Evolutionary conservation across 768 basidiomycete genomes (phyloP).

Genomic region (Phlegmacium glaucopus): DNA sequence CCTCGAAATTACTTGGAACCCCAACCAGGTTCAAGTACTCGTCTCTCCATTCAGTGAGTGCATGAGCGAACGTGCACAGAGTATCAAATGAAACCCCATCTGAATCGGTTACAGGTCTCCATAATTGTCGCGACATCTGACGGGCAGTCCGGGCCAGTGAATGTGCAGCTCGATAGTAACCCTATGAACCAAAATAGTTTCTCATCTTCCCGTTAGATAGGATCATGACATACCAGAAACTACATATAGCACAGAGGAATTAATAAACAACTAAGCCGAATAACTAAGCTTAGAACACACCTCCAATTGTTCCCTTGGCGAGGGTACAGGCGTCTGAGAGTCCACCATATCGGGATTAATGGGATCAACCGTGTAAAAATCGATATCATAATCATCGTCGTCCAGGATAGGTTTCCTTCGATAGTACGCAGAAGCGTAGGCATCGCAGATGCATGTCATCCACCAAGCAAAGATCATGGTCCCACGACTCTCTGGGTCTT

Average conservation of each 20-base stretch:
- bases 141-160: slow-evolving; percentile 82
- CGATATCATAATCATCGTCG: slow-evolving; percentile 88
- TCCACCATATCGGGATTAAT: slow-evolving; percentile 46
- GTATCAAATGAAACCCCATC: slow-evolving; percentile 74
- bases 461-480: slow-evolving; percentile 94
- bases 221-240: slow-evolving; percentile 61
- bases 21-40: slow-evolving; percentile 75
- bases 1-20: slow-evolving; percentile 80
- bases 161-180: slow-evolving; percentile 81
- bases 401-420: slow-evolving; percentile 82
- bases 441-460: slow-evolving; percentile 86
- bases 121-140: slow-evolving; percentile 76
- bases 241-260: slow-evolving; percentile 21
- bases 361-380: slow-evolving; percentile 78
- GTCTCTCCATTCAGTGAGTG: slow-evolving; percentile 71
- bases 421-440: slow-evolving; percentile 81
- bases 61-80: slow-evolving; percentile 51
- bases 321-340: slow-evolving; percentile 44
- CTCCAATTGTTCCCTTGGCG: slow-evolving; percentile 78
- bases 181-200: slow-evolving; percentile 40
- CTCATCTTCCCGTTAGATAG: not conserved
- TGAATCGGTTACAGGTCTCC: slow-evolving; percentile 72
- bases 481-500: slow-evolving; percentile 71
- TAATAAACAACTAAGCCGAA: slow-evolving; percentile 10
- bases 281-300: slow-evolving; percentile 32